Percentiles rank a stretch among this genome's conserved stretches.
These are phyloP conservation scores for Clarireedia homoeocarpa DNA, from an alignment of 2,329 filamentous ascomycete genomes.

Conservation along the genomic window DNA sequence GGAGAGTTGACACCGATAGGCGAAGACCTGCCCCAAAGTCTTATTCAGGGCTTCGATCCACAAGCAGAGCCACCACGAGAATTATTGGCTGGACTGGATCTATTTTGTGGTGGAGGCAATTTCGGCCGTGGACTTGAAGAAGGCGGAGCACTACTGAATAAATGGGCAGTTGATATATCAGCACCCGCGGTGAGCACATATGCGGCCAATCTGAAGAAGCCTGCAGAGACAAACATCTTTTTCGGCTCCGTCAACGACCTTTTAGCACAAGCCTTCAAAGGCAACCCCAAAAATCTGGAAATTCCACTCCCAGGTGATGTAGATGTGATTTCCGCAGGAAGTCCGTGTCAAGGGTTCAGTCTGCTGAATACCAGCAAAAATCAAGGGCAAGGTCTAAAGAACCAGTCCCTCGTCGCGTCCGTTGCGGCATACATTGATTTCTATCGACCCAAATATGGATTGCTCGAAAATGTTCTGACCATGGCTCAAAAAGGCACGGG, in stretches of 20 bases:
- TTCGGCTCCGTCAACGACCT: slow-evolving; percentile 67
- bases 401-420: slow-evolving; percentile 70
- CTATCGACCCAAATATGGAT: slow-evolving; percentile 64
- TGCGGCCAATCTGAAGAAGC: slow-evolving; percentile 51
- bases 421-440: slow-evolving; percentile 69
- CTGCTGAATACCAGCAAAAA: slow-evolving; percentile 49
- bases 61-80: slow-evolving; percentile 15
- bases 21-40: slow-evolving; percentile 25
- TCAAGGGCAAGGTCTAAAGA: slow-evolving; percentile 50
- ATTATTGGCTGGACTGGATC: slow-evolving; percentile 54
- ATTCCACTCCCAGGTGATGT: slow-evolving; percentile 56
- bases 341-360: slow-evolving; percentile 73
- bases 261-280: slow-evolving; percentile 46
- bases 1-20: slow-evolving; percentile 32
- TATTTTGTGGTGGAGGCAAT: slow-evolving; percentile 74
- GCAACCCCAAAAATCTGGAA: slow-evolving; percentile 32
- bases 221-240: slow-evolving; percentile 44
- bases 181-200: slow-evolving; percentile 62
- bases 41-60: slow-evolving; percentile 52
- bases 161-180: slow-evolving; percentile 61
- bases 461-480: slow-evolving; percentile 68
- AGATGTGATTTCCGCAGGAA: slow-evolving; percentile 63
- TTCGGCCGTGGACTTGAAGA: slow-evolving; percentile 72
- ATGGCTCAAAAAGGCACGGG: slow-evolving; percentile 44
- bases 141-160: slow-evolving; percentile 54